Evolutionary conservation across 176 grass and related monocot species (phyloP), one percentile per base, ranked within the genome.

Genomic region (Chloris gayana): DNA sequence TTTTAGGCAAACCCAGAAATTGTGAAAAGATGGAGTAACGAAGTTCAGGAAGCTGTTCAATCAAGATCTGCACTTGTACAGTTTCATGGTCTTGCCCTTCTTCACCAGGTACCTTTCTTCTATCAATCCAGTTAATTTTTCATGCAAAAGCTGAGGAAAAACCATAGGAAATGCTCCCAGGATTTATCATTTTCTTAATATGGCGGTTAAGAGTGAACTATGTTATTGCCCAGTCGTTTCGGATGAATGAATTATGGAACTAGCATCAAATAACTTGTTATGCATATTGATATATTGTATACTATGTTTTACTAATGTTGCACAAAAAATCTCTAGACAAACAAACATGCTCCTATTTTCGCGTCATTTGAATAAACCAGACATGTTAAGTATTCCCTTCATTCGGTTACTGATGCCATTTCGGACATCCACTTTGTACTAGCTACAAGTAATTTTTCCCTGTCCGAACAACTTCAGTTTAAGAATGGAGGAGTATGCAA

Each of bases 11-110:
- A 85, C 49, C 90, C 96, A 67, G 96, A 95, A 84, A 89, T 95
- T 79, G 92, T 98, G 60, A 98, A 91, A 81, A 93, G 96, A 91
- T 98, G 96, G 96, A 98, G 90, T 82, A 98, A 98, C 10, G 96
- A 98, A 89, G 92, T 98, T 38, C 96, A 98, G 85, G 96, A 98
- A 84, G 86, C 92, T 89, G 88, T 98, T 70, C 96, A 98, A 83
- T 98, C 96, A 83, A 98, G 86, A 98, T 88, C 88, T 72, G 76
- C 92, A 30, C 92, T 95, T 67, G 96, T 98, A 18, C 96, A 98
- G 89, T 98, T 98, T 84, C 96, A 98, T 71, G 96, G 88, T 71
- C 88, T 98, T 27, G 92, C 90, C 61, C 96, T 98, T 91, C 84
- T 95, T 80, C 93, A 98, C 51, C 96, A 91, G 96, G 96, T 98